A percentile compares a stretch with the other conserved stretches of the same genome.
phyloP scores from a whole-genome alignment of 140 eudicot species.

The Flaveria floridana region DNA sequence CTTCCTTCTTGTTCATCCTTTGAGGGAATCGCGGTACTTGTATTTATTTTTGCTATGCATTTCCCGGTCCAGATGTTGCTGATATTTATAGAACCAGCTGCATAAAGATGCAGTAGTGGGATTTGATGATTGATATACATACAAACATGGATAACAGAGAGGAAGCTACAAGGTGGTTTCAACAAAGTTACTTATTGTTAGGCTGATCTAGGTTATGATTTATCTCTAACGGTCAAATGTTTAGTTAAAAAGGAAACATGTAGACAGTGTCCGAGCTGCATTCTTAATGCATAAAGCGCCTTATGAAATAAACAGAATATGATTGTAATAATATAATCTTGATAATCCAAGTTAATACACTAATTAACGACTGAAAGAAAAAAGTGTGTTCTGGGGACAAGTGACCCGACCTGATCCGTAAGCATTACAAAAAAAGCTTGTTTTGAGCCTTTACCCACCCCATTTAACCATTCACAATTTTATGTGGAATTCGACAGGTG shows the following conservation, averaged over 20 bases:
- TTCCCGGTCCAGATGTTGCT: conserved; percentile 37
- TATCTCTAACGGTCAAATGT: background rate
- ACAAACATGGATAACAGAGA: background rate
- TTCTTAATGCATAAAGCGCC: no score
- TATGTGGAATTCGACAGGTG: background rate
- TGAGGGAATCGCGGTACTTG: conserved; percentile 24
- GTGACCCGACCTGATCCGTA: background rate
- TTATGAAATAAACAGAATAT: no score
- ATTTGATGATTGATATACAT: background rate
- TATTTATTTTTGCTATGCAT: conserved; percentile 34
- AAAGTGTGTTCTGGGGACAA: background rate
- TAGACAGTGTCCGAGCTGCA: no score
- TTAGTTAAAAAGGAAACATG: no score
- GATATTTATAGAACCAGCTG: conserved; percentile 35
- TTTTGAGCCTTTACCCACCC: background rate
- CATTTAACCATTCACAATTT: background rate
- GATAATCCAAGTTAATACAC: no score
- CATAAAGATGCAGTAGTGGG: background rate
- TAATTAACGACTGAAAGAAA: no score
- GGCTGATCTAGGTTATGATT: background rate
- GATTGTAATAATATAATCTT: no score
- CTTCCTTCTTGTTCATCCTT: conserved; percentile 31
- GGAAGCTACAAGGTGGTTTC: background rate
- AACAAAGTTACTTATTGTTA: no score
- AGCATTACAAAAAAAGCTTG: background rate